Conservation (phyloP, 2,329 filamentous ascomycete species). For the Fusarium liriodendri region DNA sequence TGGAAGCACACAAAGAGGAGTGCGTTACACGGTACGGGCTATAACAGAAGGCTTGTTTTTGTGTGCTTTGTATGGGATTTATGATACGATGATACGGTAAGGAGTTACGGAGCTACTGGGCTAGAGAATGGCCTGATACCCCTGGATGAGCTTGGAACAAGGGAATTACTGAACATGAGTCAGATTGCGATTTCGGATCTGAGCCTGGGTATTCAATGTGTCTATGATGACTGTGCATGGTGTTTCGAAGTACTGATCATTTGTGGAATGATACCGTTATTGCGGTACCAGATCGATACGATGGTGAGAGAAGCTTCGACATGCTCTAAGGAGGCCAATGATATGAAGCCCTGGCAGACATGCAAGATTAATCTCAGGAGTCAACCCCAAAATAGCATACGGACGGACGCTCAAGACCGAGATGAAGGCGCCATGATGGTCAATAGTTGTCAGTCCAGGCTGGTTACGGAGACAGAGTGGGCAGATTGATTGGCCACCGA, state of each 20-base stretch:
- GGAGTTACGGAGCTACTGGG: slow-evolving; percentile 37
- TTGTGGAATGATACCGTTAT: background rate
- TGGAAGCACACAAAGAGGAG: slow-evolving; percentile 78
- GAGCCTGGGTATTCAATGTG: background rate
- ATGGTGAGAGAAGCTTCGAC: background rate
- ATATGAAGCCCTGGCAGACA: background rate
- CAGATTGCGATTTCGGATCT: slow-evolving; percentile 5
- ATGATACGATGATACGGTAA: slow-evolving; percentile 10
- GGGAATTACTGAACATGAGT: slow-evolving; percentile 1
- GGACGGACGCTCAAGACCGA: background rate
- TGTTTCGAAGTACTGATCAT: background rate
- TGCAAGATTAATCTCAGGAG: background rate
- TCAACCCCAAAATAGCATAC: background rate
- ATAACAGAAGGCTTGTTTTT: slow-evolving; percentile 33
- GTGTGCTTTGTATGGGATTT: background rate
- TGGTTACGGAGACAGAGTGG: background rate
- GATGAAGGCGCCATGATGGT: slow-evolving; percentile 1
- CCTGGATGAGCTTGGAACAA: slow-evolving; percentile 17
- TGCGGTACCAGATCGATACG: background rate
- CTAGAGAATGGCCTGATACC: slow-evolving; percentile 42
- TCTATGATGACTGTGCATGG: background rate
- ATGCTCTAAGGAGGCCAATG: background rate
- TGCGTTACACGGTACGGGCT: slow-evolving; percentile 73
- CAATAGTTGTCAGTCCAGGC: slow-evolving; percentile 5
- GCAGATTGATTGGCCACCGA: slow-evolving; percentile 2